Base-by-base conservation (phyloP, 257 asterid species). In the Solanum medicagineum region DNA sequence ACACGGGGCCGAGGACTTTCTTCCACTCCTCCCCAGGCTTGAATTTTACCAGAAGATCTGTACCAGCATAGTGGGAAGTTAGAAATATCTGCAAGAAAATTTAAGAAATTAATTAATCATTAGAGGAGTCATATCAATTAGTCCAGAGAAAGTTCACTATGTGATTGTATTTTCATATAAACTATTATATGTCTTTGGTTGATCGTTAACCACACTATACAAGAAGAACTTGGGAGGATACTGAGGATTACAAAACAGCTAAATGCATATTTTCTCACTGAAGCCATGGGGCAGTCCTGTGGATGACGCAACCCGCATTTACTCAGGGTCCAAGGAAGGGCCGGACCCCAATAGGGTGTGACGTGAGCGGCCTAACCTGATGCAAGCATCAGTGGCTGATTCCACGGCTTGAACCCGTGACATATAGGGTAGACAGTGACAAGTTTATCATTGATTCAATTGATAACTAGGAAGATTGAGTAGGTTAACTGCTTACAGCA, bases 11-110 rank as follows among this genome's bases (percentile, higher is more conserved):
- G 15, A 87, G 87, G 68, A 89, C 90, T 89, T 89, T 87, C 90
- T 84, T 89, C 91, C 91, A 89, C n/a, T 71, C 57, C 87, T 89
- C 90, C 20, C 89, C 83, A 42, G 77, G 83, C 36, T 86, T 86
- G 2, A 89, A 87, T 53, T 89, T 89, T 51, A 86, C 40, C 47
- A 86, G 62, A 57, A 89, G 89, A 70, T 89, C 92, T 29, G 84
- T 83, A 53, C 92, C 92, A 69, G 90, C 90, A 85, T 89, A 89
- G 80, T 89, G 92, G 10, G 92, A 86, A 69, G 89, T 89, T 19
- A 71, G 63, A 86, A 89, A 89, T 63, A 89, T 88, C 92, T 89
- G 89, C 85, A 82, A 8, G 54, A 19, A 79, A 79, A 24, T 79
- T 42, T 10, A 44, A 15, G 63, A 44, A 82, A 62, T 59, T 82